Evolutionary conservation across 345 rosid genomes (phyloP), one percentile per base, ranked within the genome.

Genomic region (Litchi chinensis): DNA sequence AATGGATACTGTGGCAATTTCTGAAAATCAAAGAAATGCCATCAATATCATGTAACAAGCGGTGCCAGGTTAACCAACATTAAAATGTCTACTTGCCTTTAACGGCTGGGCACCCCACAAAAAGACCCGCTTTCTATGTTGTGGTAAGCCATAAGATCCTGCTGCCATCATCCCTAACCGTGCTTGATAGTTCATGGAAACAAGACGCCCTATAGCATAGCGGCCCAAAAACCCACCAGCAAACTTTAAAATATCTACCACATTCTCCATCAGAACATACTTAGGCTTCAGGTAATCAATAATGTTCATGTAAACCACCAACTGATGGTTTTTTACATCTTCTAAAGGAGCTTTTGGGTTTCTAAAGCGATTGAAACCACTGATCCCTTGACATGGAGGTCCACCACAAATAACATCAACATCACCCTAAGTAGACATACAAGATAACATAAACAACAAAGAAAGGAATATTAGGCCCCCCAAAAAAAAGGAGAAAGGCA

Each of bases 231-330:
- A 78, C 8, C 89, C 90, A 0, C 76, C 39, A 0, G 87, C 83
- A 69, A 89, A 89, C 76, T 40, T 87, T 11, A 87, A 56, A 21
- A 89, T 80, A 37, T 87, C 90, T 0, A 87, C 89, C 0, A 87
- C 92, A 54, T 89, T 89, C 67, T 89, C 92, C 92, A 87, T 89
- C 12, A 89, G 83, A 9, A 85, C 86, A 68, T 87, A 87, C 1
- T 79, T 85, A 37, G 90, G 90, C 80, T 84, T 85, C 56, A 89
- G 13, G 19, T 60, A 87, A 18, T 89, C 74, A 0, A 89, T 66
- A 10, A 85, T 80, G 60, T 87, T 73, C 83, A 85, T 74, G 10
- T 73, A 83, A 5, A 85, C 82, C 40, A 82, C 0, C 43, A 87
- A 28, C 62, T 87, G 88, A 26, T 50, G 64, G 44, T 85, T 87